Conservation (phyloP, 2,329 filamentous ascomycete species). For the Calonectria pseudoreteaudii region DNA sequence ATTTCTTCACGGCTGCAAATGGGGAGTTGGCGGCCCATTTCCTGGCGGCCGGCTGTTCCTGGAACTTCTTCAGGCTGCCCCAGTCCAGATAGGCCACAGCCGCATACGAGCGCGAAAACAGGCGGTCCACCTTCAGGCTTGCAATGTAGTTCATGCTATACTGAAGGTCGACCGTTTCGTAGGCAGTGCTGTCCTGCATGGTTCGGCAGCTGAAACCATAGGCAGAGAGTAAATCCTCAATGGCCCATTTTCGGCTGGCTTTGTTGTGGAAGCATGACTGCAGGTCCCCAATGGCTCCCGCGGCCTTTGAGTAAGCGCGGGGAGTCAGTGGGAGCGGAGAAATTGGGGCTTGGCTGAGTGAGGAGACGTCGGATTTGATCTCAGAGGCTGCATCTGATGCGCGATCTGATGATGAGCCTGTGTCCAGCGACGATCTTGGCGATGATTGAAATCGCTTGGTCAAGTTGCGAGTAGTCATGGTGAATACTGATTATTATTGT, state of each 20-base stretch:
- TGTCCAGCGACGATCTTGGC: not conserved
- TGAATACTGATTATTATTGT: not conserved
- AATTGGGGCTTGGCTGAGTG: not conserved
- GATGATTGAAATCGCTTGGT: not conserved
- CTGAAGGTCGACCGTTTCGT: not conserved
- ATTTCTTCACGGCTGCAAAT: not conserved
- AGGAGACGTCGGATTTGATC: not conserved
- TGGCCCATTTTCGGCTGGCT: not conserved
- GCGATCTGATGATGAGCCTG: not conserved
- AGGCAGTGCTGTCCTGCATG: not conserved
- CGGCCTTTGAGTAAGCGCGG: not conserved
- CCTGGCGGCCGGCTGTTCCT: not conserved
- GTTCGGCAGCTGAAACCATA: not conserved
- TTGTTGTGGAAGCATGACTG: slow-evolving; percentile 3
- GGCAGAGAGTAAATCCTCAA: not conserved
- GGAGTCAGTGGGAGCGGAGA: not conserved
- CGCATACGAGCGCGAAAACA: not conserved
- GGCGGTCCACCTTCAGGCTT: not conserved
- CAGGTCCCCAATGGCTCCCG: not conserved
- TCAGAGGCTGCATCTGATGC: not conserved
- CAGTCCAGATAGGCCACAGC: not conserved
- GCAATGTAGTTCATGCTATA: not conserved
- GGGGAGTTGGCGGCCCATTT: not conserved
- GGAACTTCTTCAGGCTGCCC: not conserved
- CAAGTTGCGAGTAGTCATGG: not conserved